Evolutionary conservation across 805 yeast genomes (phyloP), one percentile per base, ranked within the genome.

Genomic region (Vanderwaltozyma tropicalis): DNA sequence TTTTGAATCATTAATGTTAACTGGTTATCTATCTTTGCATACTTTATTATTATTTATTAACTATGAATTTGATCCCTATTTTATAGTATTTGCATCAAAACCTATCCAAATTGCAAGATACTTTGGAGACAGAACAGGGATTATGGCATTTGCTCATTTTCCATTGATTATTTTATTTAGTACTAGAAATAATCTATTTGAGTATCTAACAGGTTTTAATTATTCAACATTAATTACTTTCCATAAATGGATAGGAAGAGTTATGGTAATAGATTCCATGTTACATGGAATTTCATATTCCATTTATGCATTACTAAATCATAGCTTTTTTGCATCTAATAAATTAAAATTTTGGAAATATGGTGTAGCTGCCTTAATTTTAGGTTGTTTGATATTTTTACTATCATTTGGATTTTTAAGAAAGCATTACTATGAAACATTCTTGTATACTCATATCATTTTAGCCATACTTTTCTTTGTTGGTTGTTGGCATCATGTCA

Each of bases 131-230:
- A 54, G 75, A 46, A 55, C 70, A 0, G 76, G 74, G 1, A 70
- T 69, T 5, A 44, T 70, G 20, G 67, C 69, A 13, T 60, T 64
- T 46, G 62, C 63, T 1, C 63, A 64, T 30, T 46, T 78, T 42
- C 89, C 92, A 0, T 46, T 70, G 4, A 49, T 76, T 24, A 64
- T 77, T 16, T 52, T 81, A 26, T 78, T 83, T 53, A 80, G 84
- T 7, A 82, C 86, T 9, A 65, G 94, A 50, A 84, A 81, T 57
- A 84, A 80, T 55, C 64, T 84, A 20, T 57, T 83, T 45, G 72
- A 72, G 42, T 61, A 61, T 48, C 32, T 78, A 5, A 72, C 88
- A 0, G 83, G 84, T 2, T 67, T 85, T 67, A 63, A 76, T 4
- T 78, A 72, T 46, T 63, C 78, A 9, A 67, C 80, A 1, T 80